Evolutionary conservation across 257 asterid genomes (phyloP), one percentile per base, ranked within the genome.

Genomic region (Anisodus tanguticus): DNA sequence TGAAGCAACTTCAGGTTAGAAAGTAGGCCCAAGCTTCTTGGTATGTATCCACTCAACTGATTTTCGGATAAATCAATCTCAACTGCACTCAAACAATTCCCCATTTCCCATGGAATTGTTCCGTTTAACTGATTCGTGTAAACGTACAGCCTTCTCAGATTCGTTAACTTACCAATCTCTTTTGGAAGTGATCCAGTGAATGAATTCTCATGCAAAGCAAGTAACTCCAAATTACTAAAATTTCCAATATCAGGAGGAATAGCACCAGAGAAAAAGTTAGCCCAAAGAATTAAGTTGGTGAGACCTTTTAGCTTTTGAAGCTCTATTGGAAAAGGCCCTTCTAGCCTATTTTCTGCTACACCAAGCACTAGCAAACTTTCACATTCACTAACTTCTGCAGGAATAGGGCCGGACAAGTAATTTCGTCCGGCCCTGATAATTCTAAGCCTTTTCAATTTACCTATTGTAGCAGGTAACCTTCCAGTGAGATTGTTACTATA

Each of bases 31-130:
- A 95, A 83, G 41, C 86, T 84, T 35, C 47, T 85, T 1, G 98
- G 98, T 58, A 95, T 92, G 83, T 64, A 35, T 6, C 98, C 98
- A 43, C 83, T 89, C 84, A 95, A 55, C 19, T 81, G 88, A 85
- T 95, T 95, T 74, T 95, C 98, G 4, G 98, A 95, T 58, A 95
- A 91, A 88, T 95, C 98, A 19, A 95, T 92, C 88, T 92, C 97
- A 16, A 90, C 85, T 41, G 93, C 95, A 71, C 87, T 87, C 0
- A 87, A 86, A 43, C 97, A 93, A 83, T 92, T 89, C 37, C 95
- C 90, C 15, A 93, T 45, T 88, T 95, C 97, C 71, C 55, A 58
- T 1, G 98, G 97, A 70, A 95, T 93, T 37, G 91, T 91, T 8
- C 98, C 98, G 86, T 93, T 92, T 74, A 93, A 74, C 54, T 84